phyloP scores from a whole-genome alignment of 345 rosid genomes.

The Eucalyptus microcorys region DNA sequence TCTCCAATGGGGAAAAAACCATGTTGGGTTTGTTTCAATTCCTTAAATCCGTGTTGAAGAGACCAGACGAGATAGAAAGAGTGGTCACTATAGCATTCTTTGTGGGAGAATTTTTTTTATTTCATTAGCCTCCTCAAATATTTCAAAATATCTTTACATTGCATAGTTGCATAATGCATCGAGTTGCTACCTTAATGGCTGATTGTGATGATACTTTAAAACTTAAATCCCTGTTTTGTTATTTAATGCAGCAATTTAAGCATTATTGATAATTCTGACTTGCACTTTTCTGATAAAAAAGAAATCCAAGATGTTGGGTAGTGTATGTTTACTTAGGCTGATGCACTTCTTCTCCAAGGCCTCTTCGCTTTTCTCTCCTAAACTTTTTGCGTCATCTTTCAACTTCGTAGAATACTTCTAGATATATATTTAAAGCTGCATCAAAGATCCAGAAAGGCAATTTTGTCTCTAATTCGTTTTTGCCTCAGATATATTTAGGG shows the following conservation, averaged over 20 bases:
- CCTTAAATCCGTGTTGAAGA: neutral
- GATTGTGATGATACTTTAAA: neutral
- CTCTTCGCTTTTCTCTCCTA: neutral
- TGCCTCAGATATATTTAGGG: slow-evolving; percentile 62
- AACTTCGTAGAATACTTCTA: neutral
- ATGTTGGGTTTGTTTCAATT: neutral
- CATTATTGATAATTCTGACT: neutral
- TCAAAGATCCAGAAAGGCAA: neutral
- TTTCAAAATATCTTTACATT: neutral
- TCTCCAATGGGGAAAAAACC: neutral
- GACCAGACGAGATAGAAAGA: neutral
- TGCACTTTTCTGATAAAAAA: neutral
- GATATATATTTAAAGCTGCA: neutral
- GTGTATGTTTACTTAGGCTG: neutral
- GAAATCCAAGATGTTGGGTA: neutral
- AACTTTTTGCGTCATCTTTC: neutral
- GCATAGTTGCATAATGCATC: neutral
- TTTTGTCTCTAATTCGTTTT: neutral
- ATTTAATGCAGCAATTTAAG: neutral
- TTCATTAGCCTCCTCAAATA: neutral
- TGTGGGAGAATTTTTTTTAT: neutral
- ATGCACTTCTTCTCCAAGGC: neutral
- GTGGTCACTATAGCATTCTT: neutral
- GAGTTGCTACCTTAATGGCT: neutral
- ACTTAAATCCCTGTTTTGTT: neutral